phyloP scores from a whole-genome alignment of 108 stramenopile genomes.

The Pseudonitzschia pungens region DNA sequence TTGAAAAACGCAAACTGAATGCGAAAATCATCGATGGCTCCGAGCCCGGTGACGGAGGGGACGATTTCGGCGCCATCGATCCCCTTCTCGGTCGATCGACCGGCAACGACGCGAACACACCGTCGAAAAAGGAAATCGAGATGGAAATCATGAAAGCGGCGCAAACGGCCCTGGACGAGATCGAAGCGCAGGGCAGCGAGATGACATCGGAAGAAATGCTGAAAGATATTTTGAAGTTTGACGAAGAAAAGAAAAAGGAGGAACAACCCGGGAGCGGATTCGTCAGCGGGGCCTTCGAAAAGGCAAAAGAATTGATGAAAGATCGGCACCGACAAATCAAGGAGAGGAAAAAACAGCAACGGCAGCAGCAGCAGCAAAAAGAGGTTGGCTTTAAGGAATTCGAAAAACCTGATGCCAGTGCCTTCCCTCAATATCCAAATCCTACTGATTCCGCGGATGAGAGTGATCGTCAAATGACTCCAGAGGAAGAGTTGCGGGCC shows the following conservation, averaged over 20 bases:
- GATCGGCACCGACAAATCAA: constrained; percentile 33
- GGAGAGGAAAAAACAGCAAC: constrained; percentile 20
- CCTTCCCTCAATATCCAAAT: neutral
- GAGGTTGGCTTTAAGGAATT: constrained; percentile 19
- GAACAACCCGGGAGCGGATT: constrained; percentile 65
- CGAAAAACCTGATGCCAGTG: constrained; percentile 11
- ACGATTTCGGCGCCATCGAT: neutral
- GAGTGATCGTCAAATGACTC: constrained; percentile 11
- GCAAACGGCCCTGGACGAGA: constrained; percentile 54
- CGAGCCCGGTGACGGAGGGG: neutral
- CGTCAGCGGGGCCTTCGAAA: constrained; percentile 76
- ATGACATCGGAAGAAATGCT: constrained; percentile 77
- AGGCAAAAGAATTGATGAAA: constrained; percentile 54
- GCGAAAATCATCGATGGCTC: constrained; percentile 5
- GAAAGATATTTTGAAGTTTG: constrained; percentile 68
- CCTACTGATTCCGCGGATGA: neutral
- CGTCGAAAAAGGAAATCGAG: constrained; percentile 51
- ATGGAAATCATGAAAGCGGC: constrained; percentile 48
- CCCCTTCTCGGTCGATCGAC: neutral
- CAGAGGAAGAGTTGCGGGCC: constrained; percentile 63
- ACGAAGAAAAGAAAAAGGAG: constrained; percentile 67
- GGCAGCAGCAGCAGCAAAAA: constrained; percentile 20
- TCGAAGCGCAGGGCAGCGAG: constrained; percentile 51
- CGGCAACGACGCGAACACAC: neutral
- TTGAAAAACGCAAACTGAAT: constrained; percentile 8